Base-by-base conservation (phyloP, 208 protist species). In the Vickermania ingenoplastis region DNA sequence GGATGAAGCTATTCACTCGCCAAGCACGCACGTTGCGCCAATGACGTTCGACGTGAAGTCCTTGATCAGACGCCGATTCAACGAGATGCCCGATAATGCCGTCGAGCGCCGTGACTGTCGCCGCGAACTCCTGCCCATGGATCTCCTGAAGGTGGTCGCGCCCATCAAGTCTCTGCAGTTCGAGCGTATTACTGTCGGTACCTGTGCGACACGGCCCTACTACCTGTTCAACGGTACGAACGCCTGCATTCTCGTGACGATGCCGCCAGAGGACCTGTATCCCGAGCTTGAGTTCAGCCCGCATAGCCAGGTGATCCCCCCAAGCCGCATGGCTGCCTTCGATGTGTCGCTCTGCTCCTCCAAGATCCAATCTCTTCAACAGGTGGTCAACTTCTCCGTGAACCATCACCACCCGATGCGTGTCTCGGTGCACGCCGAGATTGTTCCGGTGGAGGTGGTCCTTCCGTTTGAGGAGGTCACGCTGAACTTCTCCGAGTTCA, bases 91-190 rank as follows among this genome's bases (percentile, higher is more conserved):
- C 11, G 58, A 67, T 17, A 97, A 82, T 51, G 69, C 74, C 21
- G 74, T 79, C 53, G 93, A 98, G 79, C 73, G 81, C 22, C 81
- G 87, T 14, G 92, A 98, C 53, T 97, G 94, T 69, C 89, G 86
- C 31, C 67, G 86, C 1, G 79, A 94, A 71, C 61, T 97, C 48
- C 83, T 79, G 52, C 86, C 89, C 22, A 85, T 92, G 65, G 91
- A 97, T 48, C 66, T 97, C 21, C 69, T 90, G 14, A 73, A 79
- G 27, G 72, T 97, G 5, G 63, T 79, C 29, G 63, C 77, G 27
- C 92, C 88, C 2, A 73, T 89, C 51, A 92, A 92, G 74, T 68
- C 79, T 31, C 30, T 97, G 5, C 83, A 97, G 53, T 97, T 96
- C 58, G 82, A 87, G 45, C 76, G 71, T n/a, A 79, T 98, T 41